These are phyloP conservation scores for Tilletia setariae DNA, from an alignment of 1,284 basidiomycete species.

Conservation along the genomic window DNA sequence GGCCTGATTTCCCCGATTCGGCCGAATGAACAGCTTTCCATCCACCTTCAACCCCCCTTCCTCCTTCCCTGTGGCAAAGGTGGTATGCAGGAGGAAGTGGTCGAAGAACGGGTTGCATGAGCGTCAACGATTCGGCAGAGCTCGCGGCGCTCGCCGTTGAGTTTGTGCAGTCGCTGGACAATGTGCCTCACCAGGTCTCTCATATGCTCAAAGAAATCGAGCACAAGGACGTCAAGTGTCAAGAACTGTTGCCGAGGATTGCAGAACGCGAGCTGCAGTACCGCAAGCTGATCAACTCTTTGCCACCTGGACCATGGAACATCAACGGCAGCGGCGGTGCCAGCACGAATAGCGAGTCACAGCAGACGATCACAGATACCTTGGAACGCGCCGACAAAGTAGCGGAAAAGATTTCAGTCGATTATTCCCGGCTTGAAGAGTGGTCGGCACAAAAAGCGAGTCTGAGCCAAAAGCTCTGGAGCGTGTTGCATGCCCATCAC, in stretches of 20 bases:
- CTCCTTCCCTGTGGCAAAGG: too few species aligned
- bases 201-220: slow-evolving; percentile 52
- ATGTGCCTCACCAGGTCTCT: slow-evolving; percentile 48
- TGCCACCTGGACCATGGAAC: background rate
- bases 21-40: too few species aligned
- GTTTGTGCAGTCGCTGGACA: slow-evolving; percentile 48
- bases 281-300: slow-evolving; percentile 30
- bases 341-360: slow-evolving; percentile 4
- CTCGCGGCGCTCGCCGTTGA: slow-evolving; percentile 49
- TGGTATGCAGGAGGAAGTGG: too few species aligned
- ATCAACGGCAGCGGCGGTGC: background rate
- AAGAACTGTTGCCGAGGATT: slow-evolving; percentile 45
- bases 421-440: slow-evolving; percentile 47
- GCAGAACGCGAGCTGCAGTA: slow-evolving; percentile 41
- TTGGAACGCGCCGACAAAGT: slow-evolving; percentile 38
- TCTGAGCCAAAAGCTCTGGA: slow-evolving; percentile 41
- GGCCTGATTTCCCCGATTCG: too few species aligned
- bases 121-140: slow-evolving; percentile 42
- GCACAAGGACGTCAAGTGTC: slow-evolving; percentile 50
- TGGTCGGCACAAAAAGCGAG: slow-evolving; percentile 44
- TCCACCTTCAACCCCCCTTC: too few species aligned
- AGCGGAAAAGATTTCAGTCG: slow-evolving; percentile 38
- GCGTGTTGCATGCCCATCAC: slow-evolving; percentile 37
- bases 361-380: slow-evolving; percentile 22
- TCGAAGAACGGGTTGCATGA: too few species aligned